These are phyloP conservation scores for Clarireedia paspali DNA, from an alignment of 2,329 filamentous ascomycete species.

Conservation along the genomic window DNA sequence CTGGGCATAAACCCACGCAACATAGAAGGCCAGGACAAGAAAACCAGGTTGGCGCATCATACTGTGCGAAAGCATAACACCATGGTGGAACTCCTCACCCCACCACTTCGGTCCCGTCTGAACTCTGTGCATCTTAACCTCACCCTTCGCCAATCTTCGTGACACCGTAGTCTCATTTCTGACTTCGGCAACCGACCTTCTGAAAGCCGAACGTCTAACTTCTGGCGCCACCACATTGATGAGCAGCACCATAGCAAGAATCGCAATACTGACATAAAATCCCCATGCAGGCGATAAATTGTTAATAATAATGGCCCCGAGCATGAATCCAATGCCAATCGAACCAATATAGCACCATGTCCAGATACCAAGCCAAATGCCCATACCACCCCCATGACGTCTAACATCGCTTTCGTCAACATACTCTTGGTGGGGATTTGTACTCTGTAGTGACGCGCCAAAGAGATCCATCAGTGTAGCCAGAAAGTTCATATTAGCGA, in stretches of 20 bases:
- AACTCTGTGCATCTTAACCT: constrained; percentile 68
- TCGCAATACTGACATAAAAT: constrained; percentile 64
- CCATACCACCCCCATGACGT: constrained; percentile 69
- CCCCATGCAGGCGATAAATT: constrained; percentile 60
- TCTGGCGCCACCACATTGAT: constrained; percentile 67
- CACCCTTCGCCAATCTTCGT: constrained; percentile 58
- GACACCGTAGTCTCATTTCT: constrained; percentile 44
- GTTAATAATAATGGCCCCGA: constrained; percentile 64
- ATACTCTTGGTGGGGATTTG: constrained; percentile 64
- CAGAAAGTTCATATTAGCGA: constrained; percentile 71
- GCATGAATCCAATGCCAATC: constrained; percentile 61
- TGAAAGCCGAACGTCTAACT: constrained; percentile 60
- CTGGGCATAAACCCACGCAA: constrained; percentile 72
- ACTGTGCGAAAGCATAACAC: constrained; percentile 54
- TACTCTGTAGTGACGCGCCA: constrained; percentile 66
- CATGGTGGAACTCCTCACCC: constrained; percentile 69
- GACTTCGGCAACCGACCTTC: constrained; percentile 60
- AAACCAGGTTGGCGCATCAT: constrained; percentile 73
- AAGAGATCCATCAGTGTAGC: constrained; percentile 67
- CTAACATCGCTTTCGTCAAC: constrained; percentile 61
- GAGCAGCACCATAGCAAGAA: constrained; percentile 56
- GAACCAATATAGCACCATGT: constrained; percentile 71
- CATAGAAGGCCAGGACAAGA: constrained; percentile 62
- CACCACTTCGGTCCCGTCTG: constrained; percentile 68
- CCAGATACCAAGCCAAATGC: constrained; percentile 73